Percentiles rank a stretch among this genome's conserved stretches.
Conservation (phyloP, 768 basidiomycete species). For the Leccinum rimulosum region DNA sequence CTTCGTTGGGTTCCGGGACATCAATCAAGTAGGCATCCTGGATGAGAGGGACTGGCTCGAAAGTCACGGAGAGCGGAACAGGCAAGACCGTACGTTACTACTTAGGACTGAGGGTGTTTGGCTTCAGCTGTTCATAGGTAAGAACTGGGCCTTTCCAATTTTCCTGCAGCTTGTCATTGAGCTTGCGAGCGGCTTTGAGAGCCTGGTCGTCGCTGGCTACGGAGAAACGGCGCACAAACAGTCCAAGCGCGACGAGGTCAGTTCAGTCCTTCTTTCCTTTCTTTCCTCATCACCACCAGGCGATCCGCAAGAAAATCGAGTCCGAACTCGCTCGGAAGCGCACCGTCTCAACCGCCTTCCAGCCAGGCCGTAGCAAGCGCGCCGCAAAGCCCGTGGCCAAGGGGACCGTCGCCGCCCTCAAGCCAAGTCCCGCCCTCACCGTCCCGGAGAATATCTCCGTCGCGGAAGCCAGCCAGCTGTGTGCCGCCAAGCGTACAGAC, state of each 20-base stretch:
- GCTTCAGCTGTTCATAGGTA: conserved; percentile 79
- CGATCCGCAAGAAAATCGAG: conserved; percentile 98
- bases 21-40: conserved; percentile 78
- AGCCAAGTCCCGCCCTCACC: conserved; percentile 92
- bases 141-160: conserved; percentile 79
- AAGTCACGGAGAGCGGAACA: not conserved
- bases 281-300: conserved; percentile 46
- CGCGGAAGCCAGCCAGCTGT: conserved; percentile 94
- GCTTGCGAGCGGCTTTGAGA: conserved; percentile 31
- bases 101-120: conserved; percentile 74
- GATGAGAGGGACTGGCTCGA: conserved; percentile 12
- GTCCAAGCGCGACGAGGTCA: conserved; percentile 86
- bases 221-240: conserved; percentile 64
- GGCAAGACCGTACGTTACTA: conserved; percentile 42
- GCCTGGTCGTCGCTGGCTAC: conserved; percentile 24
- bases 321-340: conserved; percentile 92
- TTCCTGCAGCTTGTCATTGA: conserved; percentile 43
- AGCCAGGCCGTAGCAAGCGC: conserved; percentile 48
- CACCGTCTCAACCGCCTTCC: conserved; percentile 76
- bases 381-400: conserved; percentile 68
- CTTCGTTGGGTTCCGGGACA: conserved; percentile 92
- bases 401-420: conserved; percentile 96
- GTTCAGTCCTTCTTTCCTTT: conserved; percentile 22
- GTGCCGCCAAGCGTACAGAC: conserved; percentile 97
- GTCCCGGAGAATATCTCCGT: conserved; percentile 96